Evolutionary conservation across 805 yeast species (phyloP), one percentile per base, ranked within the genome.

Genomic region (Monosporozyma siamensis): DNA sequence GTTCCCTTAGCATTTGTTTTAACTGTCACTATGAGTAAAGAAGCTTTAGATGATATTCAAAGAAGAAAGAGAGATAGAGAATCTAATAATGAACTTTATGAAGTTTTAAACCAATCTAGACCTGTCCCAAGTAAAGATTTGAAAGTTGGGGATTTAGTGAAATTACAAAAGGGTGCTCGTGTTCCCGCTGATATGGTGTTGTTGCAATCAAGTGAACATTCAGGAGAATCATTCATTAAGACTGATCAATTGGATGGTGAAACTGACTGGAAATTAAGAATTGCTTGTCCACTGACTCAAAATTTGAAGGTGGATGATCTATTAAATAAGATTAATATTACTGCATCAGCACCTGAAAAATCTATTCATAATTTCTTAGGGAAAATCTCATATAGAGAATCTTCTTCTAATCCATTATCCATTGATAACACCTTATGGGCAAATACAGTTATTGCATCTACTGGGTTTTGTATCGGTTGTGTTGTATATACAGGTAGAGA

Each of bases 191-290:
- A 92, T 62, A 72, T 88, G 78, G 67, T 92, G 6, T 63, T 92
- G 22, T 65, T 92, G 35, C 94, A 86, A 57, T 80, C 95, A 1
- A 79, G 87, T 44, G 96, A 86, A 57, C 58, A 70, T 2, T 70
- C 74, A 3, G 97, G 96, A 6, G 99, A 92, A 57, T 74, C 89
- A 2, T 92, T 94, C 55, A 85, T 92, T 49, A 84, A 95, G 54
- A 92, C 99, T 0, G 99, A 92, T 67, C 99, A 92, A 65, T 69
- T 92, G 40, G 99, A 92, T 63, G 99, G 99, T 58, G 99, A 92
- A 63, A 92, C 99, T 5, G 99, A 92, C 65, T 92, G 99, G 99
- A 92, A 92, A 61, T 69, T 92, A 43, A 70, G 98, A 53, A 66
- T 85, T 30, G 92, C 96, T 0, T 73, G 80, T 38, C 72, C 79